phyloP scores from a whole-genome alignment of 2,329 filamentous ascomycete species.

The Basipetospora chlamydospora region DNA sequence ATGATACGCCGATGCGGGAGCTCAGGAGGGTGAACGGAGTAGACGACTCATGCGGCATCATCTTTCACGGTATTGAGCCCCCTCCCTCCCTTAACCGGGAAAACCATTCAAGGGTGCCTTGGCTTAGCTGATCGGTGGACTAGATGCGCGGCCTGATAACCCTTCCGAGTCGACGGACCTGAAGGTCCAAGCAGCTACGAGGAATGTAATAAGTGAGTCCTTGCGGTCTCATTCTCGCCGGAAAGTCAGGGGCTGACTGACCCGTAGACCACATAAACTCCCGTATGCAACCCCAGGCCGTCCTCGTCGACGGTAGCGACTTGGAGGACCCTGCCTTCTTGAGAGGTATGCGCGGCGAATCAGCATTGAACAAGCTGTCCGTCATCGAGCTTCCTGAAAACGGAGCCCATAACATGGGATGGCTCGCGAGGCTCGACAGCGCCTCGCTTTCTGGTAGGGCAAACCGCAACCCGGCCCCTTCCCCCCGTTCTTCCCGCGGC shows the following conservation, averaged over 20 bases:
- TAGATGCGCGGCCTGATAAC: conserved; percentile 66
- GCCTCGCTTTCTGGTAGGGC: conserved; percentile 50
- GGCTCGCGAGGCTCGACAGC: conserved; percentile 67
- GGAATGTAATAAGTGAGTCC: conserved; percentile 44
- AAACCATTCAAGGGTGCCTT: too few species aligned
- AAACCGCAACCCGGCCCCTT: too few species aligned
- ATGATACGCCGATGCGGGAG: conserved; percentile 52
- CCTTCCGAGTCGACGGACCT: conserved; percentile 52
- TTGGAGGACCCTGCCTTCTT: conserved; percentile 58
- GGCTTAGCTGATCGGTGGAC: too few species aligned
- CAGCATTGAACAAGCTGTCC: conserved; percentile 36
- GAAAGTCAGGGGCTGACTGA: too few species aligned
- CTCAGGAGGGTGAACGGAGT: conserved; percentile 69
- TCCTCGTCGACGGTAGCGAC: conserved; percentile 54
- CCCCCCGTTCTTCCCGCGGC: too few species aligned
- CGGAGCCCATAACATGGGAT: conserved; percentile 49
- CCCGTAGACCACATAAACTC: conserved; percentile 48
- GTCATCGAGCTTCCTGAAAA: conserved; percentile 61
- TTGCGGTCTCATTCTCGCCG: too few species aligned
- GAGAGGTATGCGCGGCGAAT: conserved; percentile 40
- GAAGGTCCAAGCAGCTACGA: conserved; percentile 51
- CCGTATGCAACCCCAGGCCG: conserved; percentile 63
- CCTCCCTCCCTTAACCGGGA: too few species aligned
- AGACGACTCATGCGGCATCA: conserved; percentile 52
- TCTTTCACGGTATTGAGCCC: conserved; percentile 34